Conservation (phyloP, 768 basidiomycete genomes). For the Suillus decipiens region DNA sequence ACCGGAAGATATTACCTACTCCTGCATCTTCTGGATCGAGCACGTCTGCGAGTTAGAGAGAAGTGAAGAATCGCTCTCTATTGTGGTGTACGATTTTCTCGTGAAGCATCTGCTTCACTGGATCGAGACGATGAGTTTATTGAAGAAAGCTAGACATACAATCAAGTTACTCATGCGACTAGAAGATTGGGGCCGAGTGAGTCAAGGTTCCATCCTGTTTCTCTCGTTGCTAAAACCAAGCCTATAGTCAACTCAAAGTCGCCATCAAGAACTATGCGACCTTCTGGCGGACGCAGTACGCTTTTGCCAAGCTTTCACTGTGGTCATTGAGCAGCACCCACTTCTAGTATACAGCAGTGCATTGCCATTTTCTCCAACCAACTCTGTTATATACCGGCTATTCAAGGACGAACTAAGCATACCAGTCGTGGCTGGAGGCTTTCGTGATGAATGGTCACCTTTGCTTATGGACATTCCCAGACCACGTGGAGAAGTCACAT, state of each 20-base stretch:
- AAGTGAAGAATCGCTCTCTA: slow-evolving; percentile 12
- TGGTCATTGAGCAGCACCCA: slow-evolving; percentile 34
- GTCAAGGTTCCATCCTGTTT: slow-evolving; percentile 8
- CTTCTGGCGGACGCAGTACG: slow-evolving; percentile 31
- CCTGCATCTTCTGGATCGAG: slow-evolving; percentile 31
- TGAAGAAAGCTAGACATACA: slow-evolving; percentile 34
- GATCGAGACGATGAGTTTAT: slow-evolving; percentile 34
- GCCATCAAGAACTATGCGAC: slow-evolving; percentile 19
- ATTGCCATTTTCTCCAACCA: slow-evolving; percentile 33
- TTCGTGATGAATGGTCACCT: slow-evolving; percentile 33
- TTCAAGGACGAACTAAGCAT: slow-evolving; percentile 28
- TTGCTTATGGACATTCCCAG: slow-evolving; percentile 31
- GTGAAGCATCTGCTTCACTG: slow-evolving; percentile 32
- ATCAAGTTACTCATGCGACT: slow-evolving; percentile 28
- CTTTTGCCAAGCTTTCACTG: slow-evolving; percentile 33
- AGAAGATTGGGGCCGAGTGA: slow-evolving; percentile 30
- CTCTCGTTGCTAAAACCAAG: background rate
- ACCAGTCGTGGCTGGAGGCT: slow-evolving; percentile 29
- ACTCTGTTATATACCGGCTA: slow-evolving; percentile 24
- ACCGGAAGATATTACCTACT: slow-evolving; percentile 28
- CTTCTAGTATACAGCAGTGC: slow-evolving; percentile 34
- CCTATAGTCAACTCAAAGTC: slow-evolving; percentile 16
- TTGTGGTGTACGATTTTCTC: slow-evolving; percentile 24
- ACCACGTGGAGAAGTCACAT: slow-evolving; percentile 16
- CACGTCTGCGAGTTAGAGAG: slow-evolving; percentile 23